Percentiles rank a stretch among this genome's conserved stretches.
Conservation (phyloP, 2,329 filamentous ascomycete genomes). For the Harringtonia lauricola region DNA sequence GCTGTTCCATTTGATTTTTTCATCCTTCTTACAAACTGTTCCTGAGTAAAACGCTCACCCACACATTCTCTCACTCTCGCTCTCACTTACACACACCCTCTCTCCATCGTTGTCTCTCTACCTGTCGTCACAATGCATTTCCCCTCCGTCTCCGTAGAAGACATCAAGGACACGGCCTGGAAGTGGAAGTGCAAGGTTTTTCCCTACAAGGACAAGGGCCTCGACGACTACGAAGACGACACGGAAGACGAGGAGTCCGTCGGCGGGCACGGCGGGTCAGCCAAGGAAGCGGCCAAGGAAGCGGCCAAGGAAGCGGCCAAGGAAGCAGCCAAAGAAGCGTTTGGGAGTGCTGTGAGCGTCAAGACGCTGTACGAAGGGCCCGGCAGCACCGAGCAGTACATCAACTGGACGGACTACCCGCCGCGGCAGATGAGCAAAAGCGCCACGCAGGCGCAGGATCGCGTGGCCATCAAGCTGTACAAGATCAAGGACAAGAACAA, state of each 20-base stretch:
- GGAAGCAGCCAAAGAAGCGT: constrained; percentile 10
- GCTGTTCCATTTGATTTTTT: too few relatives aligned
- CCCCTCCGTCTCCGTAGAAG: background rate
- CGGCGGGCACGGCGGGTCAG: too few relatives aligned
- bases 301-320: too few relatives aligned
- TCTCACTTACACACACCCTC: too few relatives aligned
- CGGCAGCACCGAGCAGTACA: constrained; percentile 13
- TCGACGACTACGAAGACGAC: constrained; percentile 13
- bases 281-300: too few relatives aligned
- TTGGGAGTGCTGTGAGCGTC: constrained; percentile 15
- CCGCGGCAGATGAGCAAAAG: constrained; percentile 30
- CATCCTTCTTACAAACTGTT: too few relatives aligned
- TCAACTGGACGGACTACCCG: constrained; percentile 29
- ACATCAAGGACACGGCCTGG: constrained; percentile 11
- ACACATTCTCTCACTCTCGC: too few relatives aligned
- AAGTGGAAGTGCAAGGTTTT: constrained; percentile 16
- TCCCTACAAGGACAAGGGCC: constrained; percentile 11
- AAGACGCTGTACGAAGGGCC: constrained; percentile 30
- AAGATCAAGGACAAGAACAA: constrained; percentile 32
- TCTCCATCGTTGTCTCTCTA: too few relatives aligned
- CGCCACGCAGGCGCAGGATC: constrained; percentile 22
- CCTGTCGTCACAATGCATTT: constrained; percentile 3
- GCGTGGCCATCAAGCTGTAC: constrained; percentile 33
- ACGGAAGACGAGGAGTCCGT: background rate
- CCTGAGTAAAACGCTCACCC: too few relatives aligned